Conservation (phyloP, 2,329 filamentous ascomycete genomes). For the Diaporthe vaccinii region DNA sequence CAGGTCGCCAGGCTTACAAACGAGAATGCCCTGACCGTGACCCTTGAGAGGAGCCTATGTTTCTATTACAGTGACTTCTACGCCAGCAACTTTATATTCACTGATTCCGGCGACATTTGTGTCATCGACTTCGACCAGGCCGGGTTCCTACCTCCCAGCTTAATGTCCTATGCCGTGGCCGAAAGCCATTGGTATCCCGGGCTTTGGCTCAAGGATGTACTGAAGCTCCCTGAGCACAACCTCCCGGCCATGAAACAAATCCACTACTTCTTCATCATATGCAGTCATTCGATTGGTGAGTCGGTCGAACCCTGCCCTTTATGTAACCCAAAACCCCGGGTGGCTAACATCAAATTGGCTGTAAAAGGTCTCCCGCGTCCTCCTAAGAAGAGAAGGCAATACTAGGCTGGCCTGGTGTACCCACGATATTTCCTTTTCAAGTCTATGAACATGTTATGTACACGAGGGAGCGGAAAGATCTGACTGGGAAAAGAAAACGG, state of each 20-base stretch:
- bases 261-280: background rate
- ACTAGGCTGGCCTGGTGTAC: background rate
- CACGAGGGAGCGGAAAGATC: background rate
- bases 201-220: background rate
- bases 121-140: slow-evolving; percentile 27
- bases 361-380: background rate
- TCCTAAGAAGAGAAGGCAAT: background rate
- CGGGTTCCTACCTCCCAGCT: background rate
- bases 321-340: background rate
- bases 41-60: background rate
- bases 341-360: background rate
- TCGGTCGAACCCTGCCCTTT: background rate
- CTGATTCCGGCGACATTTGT: background rate
- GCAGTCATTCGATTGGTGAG: background rate
- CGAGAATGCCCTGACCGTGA: background rate
- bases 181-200: background rate
- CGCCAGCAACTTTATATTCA: background rate
- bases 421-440: background rate
- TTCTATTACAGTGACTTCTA: slow-evolving; percentile 24
- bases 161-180: background rate
- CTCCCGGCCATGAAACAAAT: background rate
- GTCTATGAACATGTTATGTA: background rate
- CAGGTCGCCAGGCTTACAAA: background rate
- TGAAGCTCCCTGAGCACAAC: slow-evolving; percentile 8
- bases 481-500: too few species aligned